These are phyloP conservation scores for Nakazawaea pomicola DNA, from an alignment of 805 yeast species.

Conservation along the genomic window DNA sequence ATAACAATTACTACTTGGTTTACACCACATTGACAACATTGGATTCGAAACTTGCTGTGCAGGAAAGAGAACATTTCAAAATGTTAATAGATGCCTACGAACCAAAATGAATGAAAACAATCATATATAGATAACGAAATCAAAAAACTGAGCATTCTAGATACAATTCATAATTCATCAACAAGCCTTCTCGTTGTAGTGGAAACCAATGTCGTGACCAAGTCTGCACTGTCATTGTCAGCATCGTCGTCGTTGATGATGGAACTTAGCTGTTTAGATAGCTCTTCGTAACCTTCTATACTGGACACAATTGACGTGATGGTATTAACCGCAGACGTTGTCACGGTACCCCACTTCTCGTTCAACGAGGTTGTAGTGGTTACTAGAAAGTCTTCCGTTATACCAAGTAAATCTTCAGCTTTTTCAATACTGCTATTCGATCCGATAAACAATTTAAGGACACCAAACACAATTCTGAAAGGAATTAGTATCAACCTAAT, in stretches of 20 bases:
- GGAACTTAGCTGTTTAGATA: conserved; percentile 6
- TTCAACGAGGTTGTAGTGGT: neutral
- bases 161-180: conserved; percentile 12
- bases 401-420: neutral
- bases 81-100: conserved; percentile 39
- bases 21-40: conserved; percentile 43
- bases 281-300: conserved; percentile 6
- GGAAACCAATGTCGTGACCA: neutral
- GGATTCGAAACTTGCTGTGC: conserved; percentile 37
- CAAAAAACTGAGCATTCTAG: no score
- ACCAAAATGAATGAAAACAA: conserved; percentile 16
- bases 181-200: conserved; percentile 1
- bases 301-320: neutral
- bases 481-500: conserved; percentile 8
- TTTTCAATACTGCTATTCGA: neutral
- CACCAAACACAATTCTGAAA: conserved; percentile 2
- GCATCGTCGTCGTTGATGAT: conserved; percentile 9
- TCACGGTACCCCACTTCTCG: neutral
- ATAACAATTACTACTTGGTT: conserved; percentile 64
- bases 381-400: conserved; percentile 1
- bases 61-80: conserved; percentile 39
- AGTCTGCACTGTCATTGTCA: no score
- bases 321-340: neutral
- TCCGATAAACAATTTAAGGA: conserved; percentile 7
- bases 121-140: no score